phyloP scores from a whole-genome alignment of 345 rosid species.

The Camelina hispida region DNA sequence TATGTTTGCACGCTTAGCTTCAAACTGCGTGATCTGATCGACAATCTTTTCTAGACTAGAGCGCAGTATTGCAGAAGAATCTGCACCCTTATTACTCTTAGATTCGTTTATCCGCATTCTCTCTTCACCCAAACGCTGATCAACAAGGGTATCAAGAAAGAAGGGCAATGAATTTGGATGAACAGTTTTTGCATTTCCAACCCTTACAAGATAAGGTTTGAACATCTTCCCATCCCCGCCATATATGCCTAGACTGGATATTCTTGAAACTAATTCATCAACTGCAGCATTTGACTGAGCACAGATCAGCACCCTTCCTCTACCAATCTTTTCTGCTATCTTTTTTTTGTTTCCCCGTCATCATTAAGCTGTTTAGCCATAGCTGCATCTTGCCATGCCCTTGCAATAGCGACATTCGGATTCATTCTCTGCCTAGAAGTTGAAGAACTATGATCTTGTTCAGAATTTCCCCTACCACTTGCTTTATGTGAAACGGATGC shows the following conservation, averaged over 20 bases:
- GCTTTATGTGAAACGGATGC: slow-evolving; percentile 55
- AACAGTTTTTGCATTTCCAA: slow-evolving; percentile 90
- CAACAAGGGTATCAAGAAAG: slow-evolving; percentile 91
- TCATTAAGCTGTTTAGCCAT: slow-evolving; percentile 78
- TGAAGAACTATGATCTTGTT: slow-evolving; percentile 49
- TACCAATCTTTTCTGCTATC: slow-evolving; percentile 52
- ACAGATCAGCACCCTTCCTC: slow-evolving; percentile 87
- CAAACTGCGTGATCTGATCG: slow-evolving; percentile 72
- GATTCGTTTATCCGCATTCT: slow-evolving; percentile 54
- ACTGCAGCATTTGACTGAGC: slow-evolving; percentile 99
- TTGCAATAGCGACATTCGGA: slow-evolving; percentile 75
- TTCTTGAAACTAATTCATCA: slow-evolving; percentile 93
- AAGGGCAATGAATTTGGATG: slow-evolving; percentile 85
- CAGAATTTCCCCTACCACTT: slow-evolving; percentile 46
- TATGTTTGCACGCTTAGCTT: slow-evolving; percentile 88
- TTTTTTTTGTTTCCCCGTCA: slow-evolving; percentile 54
- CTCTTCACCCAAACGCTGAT: slow-evolving; percentile 80
- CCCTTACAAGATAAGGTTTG: slow-evolving; percentile 95
- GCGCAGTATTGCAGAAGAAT: slow-evolving; percentile 67
- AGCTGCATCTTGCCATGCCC: slow-evolving; percentile 99
- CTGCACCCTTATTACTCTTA: slow-evolving; percentile 49
- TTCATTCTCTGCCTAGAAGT: slow-evolving; percentile 59
- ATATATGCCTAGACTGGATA: slow-evolving; percentile 75
- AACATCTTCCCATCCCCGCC: slow-evolving; percentile 88
- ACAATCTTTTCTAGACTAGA: slow-evolving; percentile 79